A percentile compares a stretch with the other conserved stretches of the same genome.
Evolutionary conservation across 257 asterid species (phyloP).

Genomic region (Salvia splendens): DNA sequence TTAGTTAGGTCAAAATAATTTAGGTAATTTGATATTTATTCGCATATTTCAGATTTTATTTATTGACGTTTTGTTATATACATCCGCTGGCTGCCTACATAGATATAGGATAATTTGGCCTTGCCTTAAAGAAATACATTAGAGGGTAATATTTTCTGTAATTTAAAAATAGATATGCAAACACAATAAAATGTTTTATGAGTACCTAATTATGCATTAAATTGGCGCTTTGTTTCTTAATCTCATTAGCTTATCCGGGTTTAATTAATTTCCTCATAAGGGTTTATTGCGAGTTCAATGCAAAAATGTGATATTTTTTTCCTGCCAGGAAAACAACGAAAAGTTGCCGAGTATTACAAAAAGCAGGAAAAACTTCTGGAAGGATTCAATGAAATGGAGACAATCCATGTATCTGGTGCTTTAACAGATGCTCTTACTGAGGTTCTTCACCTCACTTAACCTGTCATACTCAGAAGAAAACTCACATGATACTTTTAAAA

Average conservation of each 20-base stretch:
- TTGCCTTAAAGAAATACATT: background rate
- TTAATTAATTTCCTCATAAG: background rate
- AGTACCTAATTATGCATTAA: background rate
- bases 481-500: background rate
- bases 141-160: background rate
- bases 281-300: background rate
- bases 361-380: conserved; percentile 75
- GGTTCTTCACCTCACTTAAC: conserved; percentile 40
- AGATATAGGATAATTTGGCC: too few relatives aligned
- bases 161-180: background rate
- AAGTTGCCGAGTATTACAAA: conserved; percentile 80
- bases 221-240: background rate
- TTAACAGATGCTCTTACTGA: conserved; percentile 59
- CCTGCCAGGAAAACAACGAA: conserved; percentile 59
- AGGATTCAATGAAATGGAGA: conserved; percentile 88
- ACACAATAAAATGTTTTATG: background rate
- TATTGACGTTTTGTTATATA: too few relatives aligned
- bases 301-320: background rate
- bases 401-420: conserved; percentile 63
- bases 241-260: background rate
- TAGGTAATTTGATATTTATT: too few relatives aligned
- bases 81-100: too few relatives aligned
- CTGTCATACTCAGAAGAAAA: conserved; percentile 14
- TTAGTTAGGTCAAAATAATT: too few relatives aligned
- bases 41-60: too few relatives aligned